A percentile compares a stretch with the other conserved stretches of the same genome.
Evolutionary conservation across 2,329 filamentous ascomycete genomes (phyloP).

Genomic region (Chaetomiaceae sp.): DNA sequence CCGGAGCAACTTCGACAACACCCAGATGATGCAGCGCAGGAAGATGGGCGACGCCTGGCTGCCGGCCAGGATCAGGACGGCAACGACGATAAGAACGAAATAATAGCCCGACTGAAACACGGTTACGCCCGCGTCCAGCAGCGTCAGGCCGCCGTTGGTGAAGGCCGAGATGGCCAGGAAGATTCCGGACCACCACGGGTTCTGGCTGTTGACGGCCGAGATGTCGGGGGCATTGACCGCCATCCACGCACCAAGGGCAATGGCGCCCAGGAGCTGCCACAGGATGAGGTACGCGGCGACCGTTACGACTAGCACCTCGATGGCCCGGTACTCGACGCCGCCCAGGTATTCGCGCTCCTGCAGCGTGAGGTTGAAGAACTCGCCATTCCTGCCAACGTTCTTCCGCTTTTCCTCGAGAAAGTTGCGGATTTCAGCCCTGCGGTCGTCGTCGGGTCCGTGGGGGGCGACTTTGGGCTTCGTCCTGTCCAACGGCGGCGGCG

Average conservation of each 20-base stretch:
- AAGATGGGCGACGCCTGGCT: slow-evolving; percentile 64
- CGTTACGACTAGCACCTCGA: slow-evolving; percentile 53
- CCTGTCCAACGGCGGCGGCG: neutral
- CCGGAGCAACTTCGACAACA: slow-evolving; percentile 39
- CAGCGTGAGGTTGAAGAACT: slow-evolving; percentile 49
- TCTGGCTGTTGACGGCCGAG: slow-evolving; percentile 51
- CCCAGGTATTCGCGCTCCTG: slow-evolving; percentile 55
- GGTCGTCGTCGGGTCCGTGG: neutral
- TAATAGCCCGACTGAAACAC: slow-evolving; percentile 48
- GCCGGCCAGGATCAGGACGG: slow-evolving; percentile 56
- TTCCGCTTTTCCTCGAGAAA: slow-evolving; percentile 21
- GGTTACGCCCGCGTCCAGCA: slow-evolving; percentile 61
- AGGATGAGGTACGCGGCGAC: slow-evolving; percentile 57
- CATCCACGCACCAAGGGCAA: slow-evolving; percentile 59
- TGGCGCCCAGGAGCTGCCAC: slow-evolving; percentile 54
- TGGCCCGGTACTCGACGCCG: slow-evolving; percentile 61
- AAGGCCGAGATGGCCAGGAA: slow-evolving; percentile 66
- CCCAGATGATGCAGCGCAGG: slow-evolving; percentile 56
- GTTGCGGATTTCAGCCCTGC: neutral
- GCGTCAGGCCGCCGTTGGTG: slow-evolving; percentile 64
- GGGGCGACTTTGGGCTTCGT: neutral
- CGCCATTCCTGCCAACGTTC: slow-evolving; percentile 47
- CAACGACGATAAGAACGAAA: slow-evolving; percentile 49
- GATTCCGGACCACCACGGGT: slow-evolving; percentile 63
- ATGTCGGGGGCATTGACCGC: slow-evolving; percentile 45